These are phyloP conservation scores for Cinchona pubescens DNA, from an alignment of 257 asterid genomes.

Conservation along the genomic window DNA sequence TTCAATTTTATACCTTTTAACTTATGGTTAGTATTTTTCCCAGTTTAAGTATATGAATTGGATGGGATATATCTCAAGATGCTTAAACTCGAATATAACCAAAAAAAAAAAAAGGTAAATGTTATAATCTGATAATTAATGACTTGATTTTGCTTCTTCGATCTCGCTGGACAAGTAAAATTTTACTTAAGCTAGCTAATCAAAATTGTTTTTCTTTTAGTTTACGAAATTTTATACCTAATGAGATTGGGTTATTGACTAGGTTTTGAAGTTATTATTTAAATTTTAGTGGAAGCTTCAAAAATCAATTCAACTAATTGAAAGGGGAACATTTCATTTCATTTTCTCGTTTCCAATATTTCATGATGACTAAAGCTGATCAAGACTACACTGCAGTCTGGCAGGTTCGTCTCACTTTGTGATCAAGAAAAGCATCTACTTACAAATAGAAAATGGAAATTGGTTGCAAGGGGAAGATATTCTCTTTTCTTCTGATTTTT, in stretches of 20 bases:
- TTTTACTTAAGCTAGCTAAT: not conserved
- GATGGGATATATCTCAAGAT: not conserved
- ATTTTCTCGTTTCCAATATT: not conserved
- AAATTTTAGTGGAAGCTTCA: not conserved
- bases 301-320: not conserved
- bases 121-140: not conserved
- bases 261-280: not conserved
- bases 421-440: not conserved
- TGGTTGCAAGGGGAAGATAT: not conserved
- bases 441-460: not conserved
- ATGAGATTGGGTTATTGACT: not conserved
- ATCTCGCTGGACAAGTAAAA: not conserved
- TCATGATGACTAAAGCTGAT: not conserved
- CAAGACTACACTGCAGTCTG: not conserved
- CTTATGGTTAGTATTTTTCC: no score
- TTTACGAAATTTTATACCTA: not conserved
- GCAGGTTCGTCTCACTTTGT: not conserved
- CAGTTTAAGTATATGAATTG: no score
- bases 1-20: no score
- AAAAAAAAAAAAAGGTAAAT: no score
- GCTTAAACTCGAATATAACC: not conserved
- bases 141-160: not conserved
- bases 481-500: not conserved
- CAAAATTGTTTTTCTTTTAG: not conserved
- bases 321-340: not conserved